Percentiles rank a stretch among this genome's conserved stretches.
Conservation (phyloP, 2,329 filamentous ascomycete species). For the Aspergillus brasiliensis region DNA sequence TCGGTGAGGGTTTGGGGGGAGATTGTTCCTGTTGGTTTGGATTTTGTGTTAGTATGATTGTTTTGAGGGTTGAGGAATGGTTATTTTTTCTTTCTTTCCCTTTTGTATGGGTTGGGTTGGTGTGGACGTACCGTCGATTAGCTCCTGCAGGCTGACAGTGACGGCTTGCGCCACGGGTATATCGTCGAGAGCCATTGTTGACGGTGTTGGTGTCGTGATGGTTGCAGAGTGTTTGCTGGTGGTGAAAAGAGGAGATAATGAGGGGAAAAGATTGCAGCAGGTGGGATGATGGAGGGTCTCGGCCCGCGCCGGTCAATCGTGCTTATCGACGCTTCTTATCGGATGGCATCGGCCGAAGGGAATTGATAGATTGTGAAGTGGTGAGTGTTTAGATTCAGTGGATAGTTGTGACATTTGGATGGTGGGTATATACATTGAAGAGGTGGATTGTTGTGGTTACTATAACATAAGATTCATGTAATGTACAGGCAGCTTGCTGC, state of each 20-base stretch:
- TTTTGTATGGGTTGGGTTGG: too few relatives aligned
- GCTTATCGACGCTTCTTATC: conserved; percentile 19
- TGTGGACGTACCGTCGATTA: conserved; percentile 45
- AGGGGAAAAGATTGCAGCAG: conserved; percentile 1
- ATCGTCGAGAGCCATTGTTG: conserved; percentile 23
- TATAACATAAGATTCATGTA: neutral
- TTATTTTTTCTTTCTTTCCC: too few relatives aligned
- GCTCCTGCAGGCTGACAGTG: conserved; percentile 51
- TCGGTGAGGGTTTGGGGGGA: conserved; percentile 51
- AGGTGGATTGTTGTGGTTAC: neutral
- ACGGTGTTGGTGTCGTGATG: neutral
- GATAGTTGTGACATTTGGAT: neutral
- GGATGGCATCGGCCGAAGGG: neutral
- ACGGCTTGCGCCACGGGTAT: conserved; percentile 42
- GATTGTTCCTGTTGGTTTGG: conserved; percentile 36
- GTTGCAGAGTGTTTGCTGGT: neutral
- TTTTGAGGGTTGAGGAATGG: too few relatives aligned
- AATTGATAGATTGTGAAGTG: neutral
- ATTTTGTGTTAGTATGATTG: neutral
- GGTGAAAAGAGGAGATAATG: neutral
- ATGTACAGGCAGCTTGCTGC: neutral
- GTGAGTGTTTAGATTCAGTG: neutral
- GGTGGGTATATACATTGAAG: neutral
- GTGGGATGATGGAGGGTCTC: conserved; percentile 4
- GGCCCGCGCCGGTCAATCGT: conserved; percentile 21